These are phyloP conservation scores for Nakazawaea peltata DNA, from an alignment of 805 yeast genomes.

Conservation along the genomic window DNA sequence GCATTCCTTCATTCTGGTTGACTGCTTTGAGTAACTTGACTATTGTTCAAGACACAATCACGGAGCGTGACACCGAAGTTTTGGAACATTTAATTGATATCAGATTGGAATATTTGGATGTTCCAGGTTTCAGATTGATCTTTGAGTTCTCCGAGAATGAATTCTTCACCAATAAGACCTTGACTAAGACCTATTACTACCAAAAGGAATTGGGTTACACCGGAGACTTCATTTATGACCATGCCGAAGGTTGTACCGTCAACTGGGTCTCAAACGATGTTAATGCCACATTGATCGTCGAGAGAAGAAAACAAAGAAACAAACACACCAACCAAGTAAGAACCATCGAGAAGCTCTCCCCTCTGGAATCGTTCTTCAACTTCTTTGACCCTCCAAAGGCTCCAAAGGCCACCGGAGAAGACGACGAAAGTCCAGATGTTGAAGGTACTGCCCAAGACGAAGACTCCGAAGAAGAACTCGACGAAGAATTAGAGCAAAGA, in stretches of 20 bases:
- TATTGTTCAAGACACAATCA: conserved; percentile 73
- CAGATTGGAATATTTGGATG: conserved; percentile 67
- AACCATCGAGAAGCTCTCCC: conserved; percentile 88
- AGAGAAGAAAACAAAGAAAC: conserved; percentile 95
- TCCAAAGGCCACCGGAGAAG: conserved; percentile 31
- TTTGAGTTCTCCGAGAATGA: conserved; percentile 76
- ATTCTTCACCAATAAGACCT: conserved; percentile 62
- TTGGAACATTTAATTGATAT: conserved; percentile 62
- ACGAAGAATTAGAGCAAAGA: conserved; percentile 71
- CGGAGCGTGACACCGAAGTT: conserved; percentile 86
- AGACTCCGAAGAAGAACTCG: conserved; percentile 52
- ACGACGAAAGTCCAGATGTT: conserved; percentile 27
- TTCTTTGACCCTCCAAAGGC: conserved; percentile 92
- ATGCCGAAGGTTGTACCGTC: conserved; percentile 85
- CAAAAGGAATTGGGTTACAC: conserved; percentile 90
- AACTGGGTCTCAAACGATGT: conserved; percentile 74
- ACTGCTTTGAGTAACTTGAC: conserved; percentile 87
- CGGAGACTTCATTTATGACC: conserved; percentile 95
- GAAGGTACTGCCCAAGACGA: conserved; percentile 28
- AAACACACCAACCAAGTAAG: conserved; percentile 94
- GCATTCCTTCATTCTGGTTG: conserved; percentile 94
- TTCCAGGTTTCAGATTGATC: conserved; percentile 83
- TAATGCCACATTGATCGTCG: conserved; percentile 80
- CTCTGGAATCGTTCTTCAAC: conserved; percentile 92
- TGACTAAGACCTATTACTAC: conserved; percentile 86